Evolutionary conservation across 2,329 filamentous ascomycete species (phyloP).

Genomic region (Trichoderma sp.): DNA sequence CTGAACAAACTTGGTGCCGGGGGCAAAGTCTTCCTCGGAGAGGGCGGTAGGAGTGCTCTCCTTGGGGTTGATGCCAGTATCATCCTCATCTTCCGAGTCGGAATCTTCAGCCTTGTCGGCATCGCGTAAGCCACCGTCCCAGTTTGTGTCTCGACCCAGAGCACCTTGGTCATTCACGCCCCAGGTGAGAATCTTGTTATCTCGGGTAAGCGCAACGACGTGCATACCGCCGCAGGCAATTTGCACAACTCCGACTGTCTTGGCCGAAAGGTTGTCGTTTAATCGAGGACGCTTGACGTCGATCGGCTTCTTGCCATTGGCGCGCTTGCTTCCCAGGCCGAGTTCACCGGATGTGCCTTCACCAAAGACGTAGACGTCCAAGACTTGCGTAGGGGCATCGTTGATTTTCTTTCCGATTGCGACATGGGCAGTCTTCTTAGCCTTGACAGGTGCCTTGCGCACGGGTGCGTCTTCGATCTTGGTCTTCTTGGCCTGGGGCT

Average conservation of each 20-base stretch:
- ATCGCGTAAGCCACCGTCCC: slow-evolving; percentile 64
- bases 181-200: slow-evolving; percentile 83
- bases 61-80: slow-evolving; percentile 68
- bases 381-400: slow-evolving; percentile 37
- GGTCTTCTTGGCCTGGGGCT: slow-evolving; percentile 32
- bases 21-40: slow-evolving; percentile 58
- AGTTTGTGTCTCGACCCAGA: slow-evolving; percentile 71
- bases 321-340: slow-evolving; percentile 45
- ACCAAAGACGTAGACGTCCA: slow-evolving; percentile 27
- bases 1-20: slow-evolving; percentile 62
- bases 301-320: slow-evolving; percentile 61
- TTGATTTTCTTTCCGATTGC: slow-evolving; percentile 70
- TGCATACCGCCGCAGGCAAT: slow-evolving; percentile 83
- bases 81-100: slow-evolving; percentile 62
- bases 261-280: slow-evolving; percentile 64
- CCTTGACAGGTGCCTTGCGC: slow-evolving; percentile 45
- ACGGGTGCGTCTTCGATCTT: slow-evolving; percentile 29
- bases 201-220: slow-evolving; percentile 71
- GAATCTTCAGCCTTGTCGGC: slow-evolving; percentile 55
- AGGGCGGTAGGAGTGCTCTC: slow-evolving; percentile 69
- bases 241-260: slow-evolving; percentile 73
- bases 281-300: slow-evolving; percentile 82
- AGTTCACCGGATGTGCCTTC: slow-evolving; percentile 26
- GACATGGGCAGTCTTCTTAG: slow-evolving; percentile 53
- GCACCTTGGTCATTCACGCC: slow-evolving; percentile 85